Evolutionary conservation across 768 basidiomycete species (phyloP).

Genomic region (Leccinum uliginosum): DNA sequence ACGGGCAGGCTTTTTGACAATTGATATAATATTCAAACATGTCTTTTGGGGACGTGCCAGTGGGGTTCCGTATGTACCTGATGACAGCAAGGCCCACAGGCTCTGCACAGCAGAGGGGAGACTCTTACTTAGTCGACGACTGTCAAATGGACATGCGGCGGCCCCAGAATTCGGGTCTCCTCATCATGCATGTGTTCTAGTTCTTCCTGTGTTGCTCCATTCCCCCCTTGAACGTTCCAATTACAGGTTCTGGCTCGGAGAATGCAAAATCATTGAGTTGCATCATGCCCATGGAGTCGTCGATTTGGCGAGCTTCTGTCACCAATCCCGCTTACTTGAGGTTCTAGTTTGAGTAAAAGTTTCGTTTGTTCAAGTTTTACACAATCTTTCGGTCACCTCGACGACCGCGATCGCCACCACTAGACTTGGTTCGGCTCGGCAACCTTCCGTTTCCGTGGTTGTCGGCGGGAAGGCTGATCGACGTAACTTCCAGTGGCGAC

Average conservation of each 20-base stretch:
- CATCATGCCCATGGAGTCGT: background rate
- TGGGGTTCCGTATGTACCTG: background rate
- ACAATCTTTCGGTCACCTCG: conserved; percentile 4
- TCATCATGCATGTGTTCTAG: conserved; percentile 1
- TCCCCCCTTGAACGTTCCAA: conserved; percentile 24
- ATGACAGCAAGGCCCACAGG: background rate
- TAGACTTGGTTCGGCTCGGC: background rate
- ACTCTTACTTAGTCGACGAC: background rate
- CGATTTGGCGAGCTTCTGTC: background rate
- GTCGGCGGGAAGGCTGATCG: conserved; percentile 11
- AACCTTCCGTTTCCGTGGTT: conserved; percentile 9
- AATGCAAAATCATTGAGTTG: background rate
- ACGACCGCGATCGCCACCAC: background rate
- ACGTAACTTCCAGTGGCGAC: conserved; percentile 14
- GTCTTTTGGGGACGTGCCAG: conserved; percentile 1
- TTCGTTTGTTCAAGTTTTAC: conserved; percentile 17
- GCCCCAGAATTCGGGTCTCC: conserved; percentile 19
- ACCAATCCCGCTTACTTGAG: conserved; percentile 1
- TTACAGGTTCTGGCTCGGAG: background rate
- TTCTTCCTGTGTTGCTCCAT: conserved; percentile 4
- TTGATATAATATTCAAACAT: conserved; percentile 8
- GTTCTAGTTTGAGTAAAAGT: background rate
- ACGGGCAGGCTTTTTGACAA: conserved; percentile 2
- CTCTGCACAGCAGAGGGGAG: background rate
- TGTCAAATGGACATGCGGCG: conserved; percentile 18